Evolutionary conservation across 768 basidiomycete genomes (phyloP), one percentile per base, ranked within the genome.

Genomic region (Lactarius hengduanensis): DNA sequence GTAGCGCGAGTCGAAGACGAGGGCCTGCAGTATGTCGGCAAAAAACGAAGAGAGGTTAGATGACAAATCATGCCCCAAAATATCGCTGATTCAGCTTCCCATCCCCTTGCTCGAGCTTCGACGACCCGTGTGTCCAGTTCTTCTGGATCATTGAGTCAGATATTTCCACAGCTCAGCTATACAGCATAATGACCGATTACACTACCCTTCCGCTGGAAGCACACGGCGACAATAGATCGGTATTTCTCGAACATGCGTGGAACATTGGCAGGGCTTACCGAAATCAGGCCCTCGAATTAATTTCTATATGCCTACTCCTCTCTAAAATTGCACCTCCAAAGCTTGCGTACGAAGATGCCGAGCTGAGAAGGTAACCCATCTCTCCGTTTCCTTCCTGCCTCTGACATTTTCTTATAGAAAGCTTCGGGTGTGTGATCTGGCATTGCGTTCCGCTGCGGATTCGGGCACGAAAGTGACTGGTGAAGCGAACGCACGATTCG

Each of bases 111-210:
- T 40, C 38, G 38, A 15, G 13, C 38, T 3, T 40, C 13, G 10
- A 40, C 38, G 3, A 15, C 40, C 16, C 11, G 13, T 5, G 13
- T 40, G 15, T 16, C 40, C 5, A 16, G 40, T 0, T 40, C 40
- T 18, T 41, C 40, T 13, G 15, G 15, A 6, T 41, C 40, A 4
- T 41, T 41, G 40, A 41, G 16, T 41, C 86, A 85, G 1, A 83
- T 79, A 63, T n/a, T n/a, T n/a, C 5, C 13, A 38, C 38, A 13
- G 10, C 38, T 38, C 13, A 0, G 36, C 10, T 2, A 15, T 15
- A 40, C 38, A 6, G 40, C 4, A 16, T 13, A 18, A 41, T 41
- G 40, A 18, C 15, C 40, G 40, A 41, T 41, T 41, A 2, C 40
- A 18, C 16, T 18, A 41, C 40, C 16, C 15, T 41, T 7, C 40